Evolutionary conservation across 169 alveolate genomes (phyloP).

Genomic region (Eimeria acervulina): DNA sequence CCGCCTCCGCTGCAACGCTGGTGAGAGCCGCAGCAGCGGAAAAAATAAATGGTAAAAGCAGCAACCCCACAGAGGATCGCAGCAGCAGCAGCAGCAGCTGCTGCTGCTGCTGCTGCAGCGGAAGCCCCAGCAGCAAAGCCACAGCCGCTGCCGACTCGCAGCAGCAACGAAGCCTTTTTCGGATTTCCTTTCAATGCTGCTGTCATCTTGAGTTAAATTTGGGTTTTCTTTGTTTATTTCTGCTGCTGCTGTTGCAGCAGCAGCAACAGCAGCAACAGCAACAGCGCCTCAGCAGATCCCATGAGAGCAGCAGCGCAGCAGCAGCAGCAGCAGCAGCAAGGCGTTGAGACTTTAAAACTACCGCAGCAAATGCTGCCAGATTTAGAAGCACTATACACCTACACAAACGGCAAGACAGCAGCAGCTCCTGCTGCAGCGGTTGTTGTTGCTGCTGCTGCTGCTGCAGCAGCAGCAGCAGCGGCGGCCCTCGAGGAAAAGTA

Average conservation of each 20-base stretch:
- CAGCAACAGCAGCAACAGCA: conserved; percentile 27
- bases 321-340: conserved; percentile 55
- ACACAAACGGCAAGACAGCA: background rate
- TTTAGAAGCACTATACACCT: background rate
- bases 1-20: background rate
- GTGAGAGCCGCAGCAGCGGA: background rate
- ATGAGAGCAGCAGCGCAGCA: background rate
- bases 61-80: background rate
- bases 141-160: conserved; percentile 33
- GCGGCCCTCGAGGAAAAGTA: background rate
- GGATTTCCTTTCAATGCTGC: background rate
- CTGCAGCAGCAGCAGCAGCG: conserved; percentile 35
- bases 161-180: background rate
- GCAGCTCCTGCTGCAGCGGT: background rate
- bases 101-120: conserved; percentile 13
- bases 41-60: background rate
- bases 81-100: background rate
- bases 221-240: background rate
- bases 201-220: background rate
- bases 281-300: background rate
- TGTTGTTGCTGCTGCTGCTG: background rate
- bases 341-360: background rate
- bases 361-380: conserved; percentile 1
- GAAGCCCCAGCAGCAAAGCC: conserved; percentile 47
- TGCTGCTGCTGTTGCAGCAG: background rate